Conservation (phyloP, 1,139 yeast genomes). For the Magnusiomyces ingens region DNA sequence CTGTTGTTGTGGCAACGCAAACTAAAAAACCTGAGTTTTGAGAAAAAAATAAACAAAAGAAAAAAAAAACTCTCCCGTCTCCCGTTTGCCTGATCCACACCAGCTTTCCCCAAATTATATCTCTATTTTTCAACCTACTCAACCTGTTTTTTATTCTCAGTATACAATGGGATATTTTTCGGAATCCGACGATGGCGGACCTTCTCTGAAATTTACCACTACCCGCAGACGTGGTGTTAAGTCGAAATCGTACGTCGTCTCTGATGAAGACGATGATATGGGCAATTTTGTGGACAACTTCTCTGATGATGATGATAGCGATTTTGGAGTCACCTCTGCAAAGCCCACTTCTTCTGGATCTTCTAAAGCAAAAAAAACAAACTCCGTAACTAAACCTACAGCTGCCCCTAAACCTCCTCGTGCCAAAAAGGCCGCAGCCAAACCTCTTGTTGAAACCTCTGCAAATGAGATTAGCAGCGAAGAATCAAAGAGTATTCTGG, state of each 20-base stretch:
- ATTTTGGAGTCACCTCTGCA: conserved; percentile 14
- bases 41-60: too few species aligned
- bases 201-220: neutral
- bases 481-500: neutral
- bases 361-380: conserved; percentile 13
- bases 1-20: too few species aligned
- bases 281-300: neutral
- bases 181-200: conserved; percentile 10
- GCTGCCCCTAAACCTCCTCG: conserved; percentile 15
- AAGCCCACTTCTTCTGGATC: conserved; percentile 9
- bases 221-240: conserved; percentile 9
- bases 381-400: neutral
- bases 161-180: conserved; percentile 5
- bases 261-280: conserved; percentile 10
- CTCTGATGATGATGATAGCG: conserved; percentile 18
- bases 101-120: too few species aligned
- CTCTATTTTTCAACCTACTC: neutral
- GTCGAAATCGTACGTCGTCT: conserved; percentile 2
- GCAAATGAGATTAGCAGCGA: conserved; percentile 3
- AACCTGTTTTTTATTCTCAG: neutral
- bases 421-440: conserved; percentile 12
- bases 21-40: too few species aligned
- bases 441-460: neutral
- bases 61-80: too few species aligned
- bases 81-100: too few species aligned